phyloP scores from a whole-genome alignment of 208 protist genomes.

The Wallacemonas sp. region DNA sequence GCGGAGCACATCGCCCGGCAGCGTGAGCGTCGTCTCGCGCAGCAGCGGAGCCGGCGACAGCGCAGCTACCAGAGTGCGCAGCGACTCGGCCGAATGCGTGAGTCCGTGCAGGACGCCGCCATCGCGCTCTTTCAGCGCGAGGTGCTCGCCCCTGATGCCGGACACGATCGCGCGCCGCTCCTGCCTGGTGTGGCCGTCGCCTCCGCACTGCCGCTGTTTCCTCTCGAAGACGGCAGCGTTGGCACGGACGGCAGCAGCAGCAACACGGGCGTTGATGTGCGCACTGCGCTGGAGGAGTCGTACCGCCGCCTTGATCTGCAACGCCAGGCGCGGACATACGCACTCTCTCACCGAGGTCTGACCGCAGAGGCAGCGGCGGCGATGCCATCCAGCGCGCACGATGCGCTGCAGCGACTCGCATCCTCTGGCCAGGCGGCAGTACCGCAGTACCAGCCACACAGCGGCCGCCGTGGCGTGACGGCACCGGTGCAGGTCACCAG shows the following conservation, averaged over 20 bases:
- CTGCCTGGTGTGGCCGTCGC: conserved; percentile 38
- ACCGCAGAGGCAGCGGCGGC: background rate
- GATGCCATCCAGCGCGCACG: background rate
- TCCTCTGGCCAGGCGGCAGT: no score
- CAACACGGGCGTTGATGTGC: conserved; percentile 40
- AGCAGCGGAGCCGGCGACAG: conserved; percentile 37
- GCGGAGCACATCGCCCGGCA: conserved; percentile 59
- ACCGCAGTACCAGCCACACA: background rate
- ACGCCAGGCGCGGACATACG: conserved; percentile 51
- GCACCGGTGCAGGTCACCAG: background rate
- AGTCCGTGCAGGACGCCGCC: background rate
- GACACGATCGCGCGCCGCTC: conserved; percentile 17
- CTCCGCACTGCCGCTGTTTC: conserved; percentile 21
- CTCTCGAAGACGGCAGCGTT: conserved; percentile 10
- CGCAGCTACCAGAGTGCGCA: conserved; percentile 45
- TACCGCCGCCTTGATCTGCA: conserved; percentile 67
- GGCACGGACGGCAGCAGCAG: background rate
- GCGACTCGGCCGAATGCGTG: conserved; percentile 16
- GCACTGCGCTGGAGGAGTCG: conserved; percentile 72
- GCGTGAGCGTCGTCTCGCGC: conserved; percentile 41
- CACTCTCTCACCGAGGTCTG: conserved; percentile 64
- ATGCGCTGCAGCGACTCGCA: background rate
- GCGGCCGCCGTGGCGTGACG: background rate
- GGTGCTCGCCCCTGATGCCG: background rate
- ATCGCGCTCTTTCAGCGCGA: conserved; percentile 11